A percentile compares a stretch with the other conserved stretches of the same genome.
These are phyloP conservation scores for Suillus subalutaceus DNA, from an alignment of 768 basidiomycete species.

Conservation along the genomic window DNA sequence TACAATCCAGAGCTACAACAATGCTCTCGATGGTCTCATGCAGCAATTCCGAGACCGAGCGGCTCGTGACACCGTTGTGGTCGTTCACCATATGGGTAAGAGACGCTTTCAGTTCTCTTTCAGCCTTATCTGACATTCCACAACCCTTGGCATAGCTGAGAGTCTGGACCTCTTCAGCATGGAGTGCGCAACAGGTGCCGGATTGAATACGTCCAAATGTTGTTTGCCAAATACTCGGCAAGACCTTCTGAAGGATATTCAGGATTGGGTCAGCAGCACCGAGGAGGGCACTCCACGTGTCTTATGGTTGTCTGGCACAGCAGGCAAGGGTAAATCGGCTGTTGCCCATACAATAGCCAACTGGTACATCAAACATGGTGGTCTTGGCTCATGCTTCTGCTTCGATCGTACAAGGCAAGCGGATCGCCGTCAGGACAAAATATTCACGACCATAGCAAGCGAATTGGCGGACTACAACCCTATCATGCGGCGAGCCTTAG, in stretches of 20 bases:
- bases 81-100: not conserved
- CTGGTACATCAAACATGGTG: conserved; percentile 8
- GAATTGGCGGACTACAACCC: not conserved
- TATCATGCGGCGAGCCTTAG: not conserved
- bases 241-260: conserved; percentile 18
- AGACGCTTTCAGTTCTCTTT: accelerated
- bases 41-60: conserved; percentile 1
- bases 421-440: not conserved
- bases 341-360: conserved; percentile 22
- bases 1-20: not conserved
- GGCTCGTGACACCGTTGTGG: too few species aligned
- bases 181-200: not conserved
- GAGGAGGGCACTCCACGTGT: conserved; percentile 10
- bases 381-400: conserved; percentile 20
- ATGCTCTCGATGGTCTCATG: conserved; percentile 8
- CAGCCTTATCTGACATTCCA: not conserved
- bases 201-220: conserved; percentile 1
- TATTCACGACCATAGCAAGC: conserved; percentile 2
- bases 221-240: conserved; percentile 20
- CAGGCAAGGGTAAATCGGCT: conserved; percentile 24
- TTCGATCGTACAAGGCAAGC: conserved; percentile 15
- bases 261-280: conserved; percentile 15
- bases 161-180: conserved; percentile 1
- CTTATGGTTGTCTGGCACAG: conserved; percentile 17
- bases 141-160: not conserved